phyloP scores from a whole-genome alignment of 2,329 filamentous ascomycete genomes.

The Aspergillus luchuensis region DNA sequence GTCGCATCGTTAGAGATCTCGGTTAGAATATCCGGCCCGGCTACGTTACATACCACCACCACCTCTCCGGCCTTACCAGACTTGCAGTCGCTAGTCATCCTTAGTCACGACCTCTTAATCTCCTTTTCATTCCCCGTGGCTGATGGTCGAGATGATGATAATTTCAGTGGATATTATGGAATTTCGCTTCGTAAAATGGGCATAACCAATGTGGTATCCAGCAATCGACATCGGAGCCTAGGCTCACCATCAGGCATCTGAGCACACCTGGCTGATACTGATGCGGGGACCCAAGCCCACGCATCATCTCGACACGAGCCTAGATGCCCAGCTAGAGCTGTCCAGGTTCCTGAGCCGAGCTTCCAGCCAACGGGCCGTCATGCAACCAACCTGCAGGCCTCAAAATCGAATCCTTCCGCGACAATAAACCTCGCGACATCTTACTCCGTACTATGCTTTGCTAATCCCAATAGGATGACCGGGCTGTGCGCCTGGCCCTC shows the following conservation, averaged over 20 bases:
- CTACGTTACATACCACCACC: conserved; percentile 3
- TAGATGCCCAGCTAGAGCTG: conserved; percentile 3
- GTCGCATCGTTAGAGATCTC: conserved; percentile 8
- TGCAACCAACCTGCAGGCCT: conserved; percentile 2
- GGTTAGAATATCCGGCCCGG: conserved; percentile 10
- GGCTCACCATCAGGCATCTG: neutral
- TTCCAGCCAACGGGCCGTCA: conserved; percentile 3
- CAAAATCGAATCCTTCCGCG: neutral
- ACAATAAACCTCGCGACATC: neutral
- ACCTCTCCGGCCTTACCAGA: neutral
- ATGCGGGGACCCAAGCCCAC: neutral
- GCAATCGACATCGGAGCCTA: neutral
- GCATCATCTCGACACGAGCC: neutral
- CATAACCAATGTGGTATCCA: no score
- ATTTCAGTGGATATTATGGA: neutral
- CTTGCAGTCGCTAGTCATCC: conserved; percentile 4
- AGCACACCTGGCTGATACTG: neutral
- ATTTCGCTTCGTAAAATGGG: no score
- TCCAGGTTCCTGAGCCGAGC: conserved; percentile 1
- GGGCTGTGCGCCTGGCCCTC: neutral
- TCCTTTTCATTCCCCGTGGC: neutral
- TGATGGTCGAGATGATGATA: neutral
- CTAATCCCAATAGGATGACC: neutral
- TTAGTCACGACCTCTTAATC: neutral
- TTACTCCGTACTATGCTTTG: neutral